Conservation (phyloP, 75 land plant genomes). For the Isoetes taiwanensis region DNA sequence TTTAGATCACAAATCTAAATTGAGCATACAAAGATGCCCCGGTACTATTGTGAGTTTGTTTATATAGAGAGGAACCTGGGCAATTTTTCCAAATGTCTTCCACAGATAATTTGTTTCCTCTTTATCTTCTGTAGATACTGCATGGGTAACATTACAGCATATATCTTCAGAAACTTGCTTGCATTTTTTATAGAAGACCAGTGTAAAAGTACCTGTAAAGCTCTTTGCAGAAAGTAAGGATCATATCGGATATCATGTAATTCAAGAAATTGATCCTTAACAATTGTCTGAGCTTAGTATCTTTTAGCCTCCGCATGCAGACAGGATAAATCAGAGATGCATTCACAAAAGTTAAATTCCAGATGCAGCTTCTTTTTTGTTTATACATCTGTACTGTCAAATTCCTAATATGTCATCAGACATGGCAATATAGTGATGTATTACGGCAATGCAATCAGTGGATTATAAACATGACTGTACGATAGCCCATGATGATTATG, state of each 20-base stretch:
- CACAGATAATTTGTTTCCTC: slow-evolving; percentile 50
- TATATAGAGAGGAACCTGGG: slow-evolving; percentile 52
- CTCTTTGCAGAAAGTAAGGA: slow-evolving; percentile 63
- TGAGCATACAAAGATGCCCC: too few species aligned
- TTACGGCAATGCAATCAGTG: too few species aligned
- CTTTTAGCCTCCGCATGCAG: slow-evolving; percentile 56
- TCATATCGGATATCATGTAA: slow-evolving; percentile 53
- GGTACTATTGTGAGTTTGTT: too few species aligned
- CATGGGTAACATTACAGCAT: slow-evolving; percentile 1
- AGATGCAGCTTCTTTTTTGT: background rate
- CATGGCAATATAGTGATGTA: too few species aligned
- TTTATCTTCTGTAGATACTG: slow-evolving; percentile 59
- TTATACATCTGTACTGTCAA: too few species aligned
- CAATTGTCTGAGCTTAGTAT: slow-evolving; percentile 46
- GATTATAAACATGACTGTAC: too few species aligned
- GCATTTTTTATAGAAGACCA: background rate
- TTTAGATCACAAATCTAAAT: too few species aligned
- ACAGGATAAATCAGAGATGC: background rate
- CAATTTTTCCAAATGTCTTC: slow-evolving; percentile 72
- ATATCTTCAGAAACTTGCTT: background rate
- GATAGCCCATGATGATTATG: too few species aligned
- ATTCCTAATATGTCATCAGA: too few species aligned
- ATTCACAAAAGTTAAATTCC: background rate
- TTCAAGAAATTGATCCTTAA: slow-evolving; percentile 64
- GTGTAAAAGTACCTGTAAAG: slow-evolving; percentile 52